A percentile compares a stretch with the other conserved stretches of the same genome.
Evolutionary conservation across 495 filamentous ascomycete genomes (phyloP).

Genomic region (Neurospora sp.): DNA sequence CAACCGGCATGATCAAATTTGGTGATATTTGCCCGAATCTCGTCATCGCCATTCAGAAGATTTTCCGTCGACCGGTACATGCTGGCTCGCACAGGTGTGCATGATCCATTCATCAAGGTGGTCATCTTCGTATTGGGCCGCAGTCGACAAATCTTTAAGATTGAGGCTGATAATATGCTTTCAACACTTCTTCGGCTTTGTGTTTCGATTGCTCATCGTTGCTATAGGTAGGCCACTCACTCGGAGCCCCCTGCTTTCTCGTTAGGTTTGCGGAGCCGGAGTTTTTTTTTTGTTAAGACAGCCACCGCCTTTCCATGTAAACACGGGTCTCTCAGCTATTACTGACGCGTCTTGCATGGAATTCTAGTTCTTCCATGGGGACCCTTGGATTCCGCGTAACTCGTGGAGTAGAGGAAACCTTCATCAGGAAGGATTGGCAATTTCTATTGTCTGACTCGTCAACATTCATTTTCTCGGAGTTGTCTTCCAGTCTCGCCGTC

Average conservation of each 20-base stretch:
- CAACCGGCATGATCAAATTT: not conserved
- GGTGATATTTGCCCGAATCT: not conserved
- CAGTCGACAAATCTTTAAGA: not conserved
- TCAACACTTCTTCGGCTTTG: not conserved
- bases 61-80: not conserved
- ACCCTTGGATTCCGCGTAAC: not conserved
- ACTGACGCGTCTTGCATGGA: not conserved
- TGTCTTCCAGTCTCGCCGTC: not conserved
- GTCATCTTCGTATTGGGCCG: not conserved
- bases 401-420: not conserved
- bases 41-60: not conserved
- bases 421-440: not conserved
- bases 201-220: not conserved
- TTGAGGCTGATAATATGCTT: not conserved
- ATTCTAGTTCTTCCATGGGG: not conserved
- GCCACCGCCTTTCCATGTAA: not conserved
- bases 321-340: not conserved
- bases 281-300: not conserved
- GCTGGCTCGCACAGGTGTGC: not conserved
- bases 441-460: not conserved
- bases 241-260: not conserved
- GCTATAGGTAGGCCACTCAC: not conserved
- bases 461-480: not conserved
- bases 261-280: not conserved
- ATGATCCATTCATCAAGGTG: not conserved